A percentile compares a stretch with the other conserved stretches of the same genome.
Evolutionary conservation across 805 yeast genomes (phyloP).

Genomic region (Torulaspora quercuum): DNA sequence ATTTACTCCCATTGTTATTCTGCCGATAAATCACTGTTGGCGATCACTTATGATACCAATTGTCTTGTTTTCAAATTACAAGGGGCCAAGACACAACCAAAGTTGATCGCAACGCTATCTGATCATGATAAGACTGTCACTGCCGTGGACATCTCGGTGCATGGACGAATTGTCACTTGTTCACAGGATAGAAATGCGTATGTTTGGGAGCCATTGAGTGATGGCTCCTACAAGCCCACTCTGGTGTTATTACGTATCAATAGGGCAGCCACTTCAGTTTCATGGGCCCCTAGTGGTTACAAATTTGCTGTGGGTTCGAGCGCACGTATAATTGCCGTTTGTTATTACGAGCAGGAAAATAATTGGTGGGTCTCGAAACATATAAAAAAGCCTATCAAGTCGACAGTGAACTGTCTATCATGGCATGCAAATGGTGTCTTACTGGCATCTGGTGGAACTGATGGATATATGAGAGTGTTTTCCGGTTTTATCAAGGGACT

Average conservation of each 20-base stretch:
- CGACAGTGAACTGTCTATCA: constrained; percentile 74
- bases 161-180: constrained; percentile 91
- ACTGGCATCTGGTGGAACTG: constrained; percentile 87
- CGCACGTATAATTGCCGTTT: constrained; percentile 89
- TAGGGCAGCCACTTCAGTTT: constrained; percentile 90
- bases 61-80: constrained; percentile 71
- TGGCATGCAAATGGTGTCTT: constrained; percentile 95
- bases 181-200: constrained; percentile 97
- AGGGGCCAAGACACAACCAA: constrained; percentile 48
- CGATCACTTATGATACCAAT: constrained; percentile 73
- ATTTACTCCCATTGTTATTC: constrained; percentile 91
- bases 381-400: constrained; percentile 88
- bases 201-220: constrained; percentile 81
- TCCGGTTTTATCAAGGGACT: constrained; percentile 85
- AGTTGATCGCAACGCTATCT: constrained; percentile 58
- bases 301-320: constrained; percentile 98
- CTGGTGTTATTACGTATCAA: constrained; percentile 87
- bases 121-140: constrained; percentile 95
- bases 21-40: constrained; percentile 60
- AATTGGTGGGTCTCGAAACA: constrained; percentile 99
- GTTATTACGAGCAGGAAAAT: constrained; percentile 92
- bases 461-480: constrained; percentile 86
- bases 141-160: constrained; percentile 84
- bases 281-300: constrained; percentile 93
- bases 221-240: constrained; percentile 73